Evolutionary conservation across 305 asterid genomes (phyloP).

Genomic region (Andrographis paniculata): DNA sequence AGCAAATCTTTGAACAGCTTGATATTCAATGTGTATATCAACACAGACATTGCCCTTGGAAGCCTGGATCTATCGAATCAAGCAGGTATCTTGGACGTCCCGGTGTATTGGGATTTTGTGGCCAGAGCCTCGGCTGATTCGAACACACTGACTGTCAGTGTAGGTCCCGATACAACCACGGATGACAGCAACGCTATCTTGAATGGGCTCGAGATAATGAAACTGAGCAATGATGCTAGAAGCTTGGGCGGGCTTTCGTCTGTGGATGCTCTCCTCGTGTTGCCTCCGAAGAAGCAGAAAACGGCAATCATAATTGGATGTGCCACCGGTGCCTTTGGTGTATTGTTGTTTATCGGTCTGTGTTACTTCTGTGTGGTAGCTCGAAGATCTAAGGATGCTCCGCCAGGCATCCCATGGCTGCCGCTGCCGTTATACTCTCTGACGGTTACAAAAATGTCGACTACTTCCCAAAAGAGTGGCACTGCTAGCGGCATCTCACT

Average conservation of each 20-base stretch:
- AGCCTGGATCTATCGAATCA: slow-evolving; percentile 58
- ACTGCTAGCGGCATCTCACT: slow-evolving; percentile 90
- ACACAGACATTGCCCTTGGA: slow-evolving; percentile 53
- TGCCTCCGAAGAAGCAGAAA: slow-evolving; percentile 39
- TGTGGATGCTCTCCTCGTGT: slow-evolving; percentile 48
- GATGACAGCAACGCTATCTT: slow-evolving; percentile 60
- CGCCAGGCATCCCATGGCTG: slow-evolving; percentile 70
- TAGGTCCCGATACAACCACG: slow-evolving; percentile 66
- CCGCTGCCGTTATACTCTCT: slow-evolving; percentile 81
- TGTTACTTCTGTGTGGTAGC: slow-evolving; percentile 56
- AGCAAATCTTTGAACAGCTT: slow-evolving; percentile 63
- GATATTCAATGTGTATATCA: slow-evolving; percentile 65
- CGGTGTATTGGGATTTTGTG: slow-evolving; percentile 66
- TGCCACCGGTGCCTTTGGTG: slow-evolving; percentile 43
- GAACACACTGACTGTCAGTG: slow-evolving; percentile 59
- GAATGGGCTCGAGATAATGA: slow-evolving; percentile 94
- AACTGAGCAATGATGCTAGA: slow-evolving; percentile 80
- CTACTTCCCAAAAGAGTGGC: slow-evolving; percentile 82
- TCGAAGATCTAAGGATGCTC: slow-evolving; percentile 57
- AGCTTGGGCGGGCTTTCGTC: slow-evolving; percentile 73
- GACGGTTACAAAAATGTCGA: slow-evolving; percentile 76
- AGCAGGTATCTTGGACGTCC: slow-evolving; percentile 65
- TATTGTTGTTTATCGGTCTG: slow-evolving; percentile 43
- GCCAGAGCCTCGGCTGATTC: slow-evolving; percentile 38
- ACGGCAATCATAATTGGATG: slow-evolving; percentile 43